Percentiles rank a stretch among this genome's conserved stretches.
phyloP scores from a whole-genome alignment of 2,329 filamentous ascomycete genomes.

The Magnaporthiopsis rhizophila region DNA sequence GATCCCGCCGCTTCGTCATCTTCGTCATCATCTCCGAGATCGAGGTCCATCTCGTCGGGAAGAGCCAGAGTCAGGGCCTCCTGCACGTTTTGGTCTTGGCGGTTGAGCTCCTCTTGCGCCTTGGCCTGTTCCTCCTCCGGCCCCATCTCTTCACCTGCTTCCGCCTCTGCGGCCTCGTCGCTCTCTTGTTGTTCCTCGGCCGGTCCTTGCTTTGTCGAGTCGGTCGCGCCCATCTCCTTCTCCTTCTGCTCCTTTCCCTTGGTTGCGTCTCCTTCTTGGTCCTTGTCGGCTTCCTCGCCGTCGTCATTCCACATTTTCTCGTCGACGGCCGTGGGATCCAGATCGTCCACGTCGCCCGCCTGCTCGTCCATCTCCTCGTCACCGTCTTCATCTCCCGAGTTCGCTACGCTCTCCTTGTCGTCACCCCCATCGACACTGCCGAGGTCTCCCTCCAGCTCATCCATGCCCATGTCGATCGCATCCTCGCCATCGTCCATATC shows the following conservation, averaged over 20 bases:
- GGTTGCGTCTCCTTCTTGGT: slow-evolving; percentile 66
- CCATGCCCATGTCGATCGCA: slow-evolving; percentile 84
- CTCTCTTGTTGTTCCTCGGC: slow-evolving; percentile 42
- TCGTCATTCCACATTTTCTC: slow-evolving; percentile 98
- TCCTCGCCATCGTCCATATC: slow-evolving; percentile 76
- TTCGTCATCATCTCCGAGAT: slow-evolving; percentile 63
- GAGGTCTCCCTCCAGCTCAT: slow-evolving; percentile 83
- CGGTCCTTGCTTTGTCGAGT: slow-evolving; percentile 42
- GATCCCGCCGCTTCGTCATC: slow-evolving; percentile 31
- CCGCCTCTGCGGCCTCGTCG: slow-evolving; percentile 26
- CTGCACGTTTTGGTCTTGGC: slow-evolving; percentile 66
- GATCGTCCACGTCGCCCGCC: slow-evolving; percentile 80
- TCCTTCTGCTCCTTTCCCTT: slow-evolving; percentile 59
- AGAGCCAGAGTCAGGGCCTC: slow-evolving; percentile 77
- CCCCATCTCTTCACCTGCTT: slow-evolving; percentile 57
- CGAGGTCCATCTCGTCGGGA: slow-evolving; percentile 82
- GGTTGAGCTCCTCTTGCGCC: slow-evolving; percentile 47
- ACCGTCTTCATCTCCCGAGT: slow-evolving; percentile 55
- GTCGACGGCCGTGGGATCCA: slow-evolving; percentile 84
- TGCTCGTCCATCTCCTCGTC: slow-evolving; percentile 82
- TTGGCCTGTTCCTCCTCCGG: slow-evolving; percentile 49
- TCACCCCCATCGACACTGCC: slow-evolving; percentile 56
- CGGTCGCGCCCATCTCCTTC: slow-evolving; percentile 46
- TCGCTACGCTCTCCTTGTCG: slow-evolving; percentile 50
- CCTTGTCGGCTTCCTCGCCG: slow-evolving; percentile 72